Base-by-base conservation (phyloP, 2,329 filamentous ascomycete genomes). In the Graphilbum ipis-grandicollis region DNA sequence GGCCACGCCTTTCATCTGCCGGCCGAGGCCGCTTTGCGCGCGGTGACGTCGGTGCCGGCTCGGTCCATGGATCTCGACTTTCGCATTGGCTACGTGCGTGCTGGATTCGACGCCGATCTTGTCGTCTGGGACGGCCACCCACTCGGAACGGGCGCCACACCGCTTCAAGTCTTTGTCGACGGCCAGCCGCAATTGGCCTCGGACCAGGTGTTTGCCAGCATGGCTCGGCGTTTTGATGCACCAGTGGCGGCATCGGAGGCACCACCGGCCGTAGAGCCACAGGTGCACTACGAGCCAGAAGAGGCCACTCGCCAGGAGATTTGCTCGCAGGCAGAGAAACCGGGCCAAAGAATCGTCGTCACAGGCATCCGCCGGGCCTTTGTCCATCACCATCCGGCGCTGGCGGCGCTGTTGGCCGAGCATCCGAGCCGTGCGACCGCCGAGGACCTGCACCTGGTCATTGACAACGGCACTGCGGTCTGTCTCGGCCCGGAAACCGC, bases 111-210 rank as follows among this genome's bases (percentile, higher is more conserved):
- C 45, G 63, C 62, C 12, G 63, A 67, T 38, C 44, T 67, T 21
- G 63, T 63, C 4, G 51, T 66, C 4, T 66, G 62, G 62, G 57
- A 65, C 39, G 55, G 54, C 0, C 60, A 66, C 41, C 63, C 63
- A 2, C 50, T 66, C 1, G 51, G 55, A 9, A 44, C 59, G 12
- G 63, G 61, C 7, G 59, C 62, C 10, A 63, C 57, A 7, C 57
- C 63, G 4, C 45, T 58, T 9, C 60, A 66, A 39, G 62, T 66
- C 14, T 65, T 57, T 33, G 58, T 65, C 40, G 63, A 66, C 44
- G 63, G 63, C 23, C 8, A 8, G 23, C 23, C 23, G 8, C 23
- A 25, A 12, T 12, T 25, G 23, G 23, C 7, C 12, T 7, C 23
- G 8, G 23, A 25, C 23, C 7, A 25, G 23, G 23, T 25, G 23